These are phyloP conservation scores for Tolypocladium tropicale DNA, from an alignment of 2,329 filamentous ascomycete species.

Conservation along the genomic window DNA sequence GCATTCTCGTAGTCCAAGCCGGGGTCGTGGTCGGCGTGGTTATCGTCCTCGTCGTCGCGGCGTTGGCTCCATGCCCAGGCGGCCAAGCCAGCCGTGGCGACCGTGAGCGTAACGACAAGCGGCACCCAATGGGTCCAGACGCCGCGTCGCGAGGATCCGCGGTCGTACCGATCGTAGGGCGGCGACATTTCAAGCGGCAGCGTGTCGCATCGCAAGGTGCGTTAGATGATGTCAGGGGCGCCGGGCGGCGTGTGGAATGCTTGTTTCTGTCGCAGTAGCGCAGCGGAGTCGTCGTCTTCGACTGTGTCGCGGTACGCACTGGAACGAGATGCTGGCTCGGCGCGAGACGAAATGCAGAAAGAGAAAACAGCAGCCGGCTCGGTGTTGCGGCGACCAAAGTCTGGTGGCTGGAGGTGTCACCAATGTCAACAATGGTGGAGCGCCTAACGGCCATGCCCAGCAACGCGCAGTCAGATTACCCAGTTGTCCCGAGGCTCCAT, in stretches of 20 bases:
- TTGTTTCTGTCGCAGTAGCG: neutral
- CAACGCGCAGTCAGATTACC: conserved; percentile 2
- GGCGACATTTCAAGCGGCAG: conserved; percentile 42
- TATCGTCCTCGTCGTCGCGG: conserved; percentile 61
- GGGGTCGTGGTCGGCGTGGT: conserved; percentile 43
- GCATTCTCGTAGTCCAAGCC: conserved; percentile 36
- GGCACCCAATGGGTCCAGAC: conserved; percentile 82
- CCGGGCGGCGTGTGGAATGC: neutral
- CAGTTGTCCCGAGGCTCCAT: conserved; percentile 4
- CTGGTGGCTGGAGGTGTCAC: conserved; percentile 2
- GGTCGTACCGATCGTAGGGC: conserved; percentile 50
- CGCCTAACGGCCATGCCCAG: conserved; percentile 1
- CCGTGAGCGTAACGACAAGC: conserved; percentile 73
- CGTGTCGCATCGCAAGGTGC: conserved; percentile 22
- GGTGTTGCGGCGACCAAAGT: neutral
- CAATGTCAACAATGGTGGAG: conserved; percentile 8
- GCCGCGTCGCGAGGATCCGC: conserved; percentile 46
- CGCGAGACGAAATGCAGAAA: neutral
- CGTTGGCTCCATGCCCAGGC: conserved; percentile 94
- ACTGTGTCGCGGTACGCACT: neutral
- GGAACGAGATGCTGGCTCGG: neutral
- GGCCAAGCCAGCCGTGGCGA: conserved; percentile 75
- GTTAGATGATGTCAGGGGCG: conserved; percentile 5
- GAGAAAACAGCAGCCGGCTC: neutral
- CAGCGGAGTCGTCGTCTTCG: neutral